These are phyloP conservation scores for Endoconidiophora laricicola DNA, from an alignment of 2,329 filamentous ascomycete species.

Conservation along the genomic window DNA sequence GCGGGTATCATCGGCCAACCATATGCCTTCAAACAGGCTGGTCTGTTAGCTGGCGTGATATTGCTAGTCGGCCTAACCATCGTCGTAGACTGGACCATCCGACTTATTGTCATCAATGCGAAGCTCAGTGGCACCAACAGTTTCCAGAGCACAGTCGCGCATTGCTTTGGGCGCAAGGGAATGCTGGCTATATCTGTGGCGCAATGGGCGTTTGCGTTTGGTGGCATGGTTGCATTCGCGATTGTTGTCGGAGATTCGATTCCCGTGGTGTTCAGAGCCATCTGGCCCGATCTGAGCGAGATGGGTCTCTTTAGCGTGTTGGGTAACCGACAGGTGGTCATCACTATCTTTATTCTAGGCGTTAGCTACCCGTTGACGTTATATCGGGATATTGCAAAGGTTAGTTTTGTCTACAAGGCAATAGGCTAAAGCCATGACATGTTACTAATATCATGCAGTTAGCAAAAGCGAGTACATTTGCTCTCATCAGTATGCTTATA, in stretches of 20 bases:
- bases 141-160: constrained; percentile 89
- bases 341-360: constrained; percentile 71
- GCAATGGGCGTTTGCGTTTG: constrained; percentile 97
- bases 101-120: constrained; percentile 91
- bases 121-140: constrained; percentile 88
- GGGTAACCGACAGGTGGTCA: constrained; percentile 65
- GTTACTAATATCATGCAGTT: constrained; percentile 37
- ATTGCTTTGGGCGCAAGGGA: constrained; percentile 80
- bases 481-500: constrained; percentile 79
- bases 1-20: constrained; percentile 69
- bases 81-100: constrained; percentile 92
- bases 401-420: constrained; percentile 21
- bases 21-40: constrained; percentile 89
- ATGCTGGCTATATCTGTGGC: constrained; percentile 77
- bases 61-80: constrained; percentile 67
- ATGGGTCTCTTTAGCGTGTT: constrained; percentile 69
- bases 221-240: constrained; percentile 95
- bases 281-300: constrained; percentile 59
- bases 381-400: constrained; percentile 95
- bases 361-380: constrained; percentile 83
- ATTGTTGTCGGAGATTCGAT: constrained; percentile 96
- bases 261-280: constrained; percentile 66
- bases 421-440: background rate
- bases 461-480: constrained; percentile 87
- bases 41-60: constrained; percentile 61